A percentile compares a stretch with the other conserved stretches of the same genome.
Evolutionary conservation across 1,139 yeast species (phyloP).

Genomic region (Hansenula lynferdii): DNA sequence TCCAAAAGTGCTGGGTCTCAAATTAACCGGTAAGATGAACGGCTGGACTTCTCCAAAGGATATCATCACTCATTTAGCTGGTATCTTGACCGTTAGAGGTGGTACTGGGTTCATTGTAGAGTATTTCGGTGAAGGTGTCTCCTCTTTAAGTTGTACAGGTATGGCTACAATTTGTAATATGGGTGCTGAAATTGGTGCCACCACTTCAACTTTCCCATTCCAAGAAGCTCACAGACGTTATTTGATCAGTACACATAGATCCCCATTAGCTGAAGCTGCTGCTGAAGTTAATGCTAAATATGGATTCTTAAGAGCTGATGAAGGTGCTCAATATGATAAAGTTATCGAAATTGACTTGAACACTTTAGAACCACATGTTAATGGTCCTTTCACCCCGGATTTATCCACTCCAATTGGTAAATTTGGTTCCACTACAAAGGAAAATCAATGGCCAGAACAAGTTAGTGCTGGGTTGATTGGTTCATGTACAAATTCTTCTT

Average conservation of each 20-base stretch:
- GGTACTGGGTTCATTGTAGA: slow-evolving; percentile 97
- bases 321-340: slow-evolving; percentile 79
- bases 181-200: slow-evolving; percentile 99
- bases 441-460: slow-evolving; percentile 74
- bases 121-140: slow-evolving; percentile 93
- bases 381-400: slow-evolving; percentile 96
- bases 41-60: slow-evolving; percentile 99
- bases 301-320: slow-evolving; percentile 71
- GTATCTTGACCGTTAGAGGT: slow-evolving; percentile 88
- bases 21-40: slow-evolving; percentile 75
- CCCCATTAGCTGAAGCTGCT: slow-evolving; percentile 76
- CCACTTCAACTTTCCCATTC: slow-evolving; percentile 95
- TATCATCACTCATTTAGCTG: slow-evolving; percentile 87
- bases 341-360: slow-evolving; percentile 73
- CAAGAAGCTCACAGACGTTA: slow-evolving; percentile 83
- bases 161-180: slow-evolving; percentile 99
- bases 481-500: slow-evolving; percentile 96
- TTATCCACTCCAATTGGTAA: slow-evolving; percentile 79
- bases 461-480: slow-evolving; percentile 94
- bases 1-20: slow-evolving; percentile 88
- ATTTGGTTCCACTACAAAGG: slow-evolving; percentile 57
- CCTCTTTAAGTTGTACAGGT: slow-evolving; percentile 86
- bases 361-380: slow-evolving; percentile 80
- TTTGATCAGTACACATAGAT: slow-evolving; percentile 75
- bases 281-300: slow-evolving; percentile 55